Evolutionary conservation across 306 rosid genomes (phyloP), one percentile per base, ranked within the genome.

Genomic region (Morella rubra): DNA sequence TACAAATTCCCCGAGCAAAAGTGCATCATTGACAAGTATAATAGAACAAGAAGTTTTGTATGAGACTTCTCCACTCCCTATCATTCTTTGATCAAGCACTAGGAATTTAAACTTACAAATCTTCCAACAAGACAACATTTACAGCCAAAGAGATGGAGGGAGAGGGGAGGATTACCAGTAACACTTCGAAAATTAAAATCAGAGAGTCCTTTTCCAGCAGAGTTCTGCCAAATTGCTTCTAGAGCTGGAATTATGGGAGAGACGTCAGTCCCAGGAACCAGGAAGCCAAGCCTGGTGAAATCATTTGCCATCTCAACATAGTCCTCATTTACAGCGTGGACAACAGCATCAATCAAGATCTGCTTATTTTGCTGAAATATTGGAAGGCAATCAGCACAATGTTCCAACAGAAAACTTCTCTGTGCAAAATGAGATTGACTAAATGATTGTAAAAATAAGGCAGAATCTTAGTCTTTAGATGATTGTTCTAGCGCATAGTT

Each of bases 181-280:
- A 95, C 99, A 59, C 91, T 92, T 61, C 98, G 89, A 79, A 95
- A 95, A 70, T 95, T 95, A 77, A 92, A 95, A 87, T 95, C 99
- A 73, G 99, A 85, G 20, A 95, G 81, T 78, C 99, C 99, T 87
- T 95, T 95, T 82, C 99, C 99, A 76, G 89, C 56, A 86, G 99
- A 95, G 80, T 95, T 93, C 89, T 92, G 99, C 99, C 99, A 95
- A 85, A 95, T 95, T 77, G 99, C 93, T 91, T 92, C 99, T 71
- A 92, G 79, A 78, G 98, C 98, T 68, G 99, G 99, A 79, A 95
- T 82, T 73, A 95, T 95, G 44, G 99, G 99, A 85, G 93, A 79
- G 62, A 95, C 99, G 77, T 95, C 99, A 75, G 93, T 95, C 72
- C 96, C 99, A 22, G 99, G 97, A 66, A 98, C 79, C 89, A 95